These are phyloP conservation scores for Fistulinella cinereoalba DNA, from an alignment of 1,284 basidiomycete genomes.

Conservation along the genomic window DNA sequence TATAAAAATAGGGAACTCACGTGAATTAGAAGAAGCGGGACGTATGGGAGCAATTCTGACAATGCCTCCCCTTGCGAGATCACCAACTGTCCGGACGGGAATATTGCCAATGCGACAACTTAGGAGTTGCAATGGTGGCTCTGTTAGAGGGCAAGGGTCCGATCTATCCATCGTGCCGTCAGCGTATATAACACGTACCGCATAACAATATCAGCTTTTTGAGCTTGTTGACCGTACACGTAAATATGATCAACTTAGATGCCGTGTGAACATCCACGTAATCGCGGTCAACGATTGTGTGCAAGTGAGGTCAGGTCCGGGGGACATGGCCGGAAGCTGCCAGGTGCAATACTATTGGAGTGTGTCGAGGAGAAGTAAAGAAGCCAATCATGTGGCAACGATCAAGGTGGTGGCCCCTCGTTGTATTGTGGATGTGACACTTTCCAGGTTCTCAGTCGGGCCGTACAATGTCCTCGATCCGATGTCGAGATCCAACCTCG, in stretches of 20 bases:
- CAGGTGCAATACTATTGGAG: no score
- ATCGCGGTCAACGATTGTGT: constrained; percentile 18
- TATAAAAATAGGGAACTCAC: constrained; percentile 20
- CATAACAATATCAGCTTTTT: constrained; percentile 2
- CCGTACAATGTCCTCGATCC: constrained; percentile 54
- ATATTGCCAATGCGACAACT: not conserved
- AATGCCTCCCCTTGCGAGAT: no score
- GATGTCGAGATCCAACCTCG: constrained; percentile 55
- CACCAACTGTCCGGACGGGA: constrained; percentile 6
- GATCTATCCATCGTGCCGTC: no score
- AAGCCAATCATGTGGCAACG: constrained; percentile 1
- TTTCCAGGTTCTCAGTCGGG: constrained; percentile 46
- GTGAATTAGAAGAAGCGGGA: constrained; percentile 19
- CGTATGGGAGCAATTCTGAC: no score
- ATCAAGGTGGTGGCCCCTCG: constrained; percentile 5
- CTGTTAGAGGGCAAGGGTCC: no score
- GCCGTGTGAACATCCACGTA: constrained; percentile 27
- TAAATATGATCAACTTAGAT: constrained; percentile 12
- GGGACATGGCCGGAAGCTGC: constrained; percentile 12
- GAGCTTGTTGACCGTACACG: constrained; percentile 5
- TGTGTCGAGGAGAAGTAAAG: constrained; percentile 4
- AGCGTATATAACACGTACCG: constrained; percentile 17
- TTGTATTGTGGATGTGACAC: no score
- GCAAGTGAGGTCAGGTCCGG: constrained; percentile 23
- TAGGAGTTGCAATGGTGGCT: constrained; percentile 36